A percentile compares a stretch with the other conserved stretches of the same genome.
These are phyloP conservation scores for Graphiopsis chlorocephala DNA, from an alignment of 2,329 filamentous ascomycete genomes.

Conservation along the genomic window DNA sequence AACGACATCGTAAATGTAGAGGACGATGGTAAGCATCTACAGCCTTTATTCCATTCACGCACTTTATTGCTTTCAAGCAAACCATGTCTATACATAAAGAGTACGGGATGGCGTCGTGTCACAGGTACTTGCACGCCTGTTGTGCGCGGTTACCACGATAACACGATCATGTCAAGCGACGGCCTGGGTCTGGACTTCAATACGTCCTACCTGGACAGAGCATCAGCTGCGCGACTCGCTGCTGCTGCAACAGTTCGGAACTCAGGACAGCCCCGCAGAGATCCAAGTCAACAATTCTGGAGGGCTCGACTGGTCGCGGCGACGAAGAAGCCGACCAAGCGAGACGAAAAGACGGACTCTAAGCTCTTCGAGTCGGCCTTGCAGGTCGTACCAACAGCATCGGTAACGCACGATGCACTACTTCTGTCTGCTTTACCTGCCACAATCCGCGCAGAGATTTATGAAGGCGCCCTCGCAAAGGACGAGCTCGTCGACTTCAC, in stretches of 20 bases:
- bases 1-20: neutral
- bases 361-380: neutral
- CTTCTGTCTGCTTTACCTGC: neutral
- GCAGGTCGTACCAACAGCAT: neutral
- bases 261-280: neutral
- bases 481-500: neutral
- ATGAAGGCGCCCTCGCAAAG: neutral
- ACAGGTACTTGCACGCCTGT: neutral
- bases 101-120: neutral
- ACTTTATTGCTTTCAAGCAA: neutral
- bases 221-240: neutral
- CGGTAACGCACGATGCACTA: neutral
- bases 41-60: neutral
- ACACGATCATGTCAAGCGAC: neutral
- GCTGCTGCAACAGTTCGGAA: neutral
- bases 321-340: neutral
- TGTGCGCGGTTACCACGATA: neutral
- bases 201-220: neutral
- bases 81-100: neutral
- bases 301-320: neutral
- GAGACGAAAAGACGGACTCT: neutral
- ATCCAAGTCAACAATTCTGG: neutral
- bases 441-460: neutral
- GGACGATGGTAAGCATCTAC: neutral
- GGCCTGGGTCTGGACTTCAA: neutral